Conservation (phyloP, 2,329 filamentous ascomycete genomes). For the Apiospora marii region DNA sequence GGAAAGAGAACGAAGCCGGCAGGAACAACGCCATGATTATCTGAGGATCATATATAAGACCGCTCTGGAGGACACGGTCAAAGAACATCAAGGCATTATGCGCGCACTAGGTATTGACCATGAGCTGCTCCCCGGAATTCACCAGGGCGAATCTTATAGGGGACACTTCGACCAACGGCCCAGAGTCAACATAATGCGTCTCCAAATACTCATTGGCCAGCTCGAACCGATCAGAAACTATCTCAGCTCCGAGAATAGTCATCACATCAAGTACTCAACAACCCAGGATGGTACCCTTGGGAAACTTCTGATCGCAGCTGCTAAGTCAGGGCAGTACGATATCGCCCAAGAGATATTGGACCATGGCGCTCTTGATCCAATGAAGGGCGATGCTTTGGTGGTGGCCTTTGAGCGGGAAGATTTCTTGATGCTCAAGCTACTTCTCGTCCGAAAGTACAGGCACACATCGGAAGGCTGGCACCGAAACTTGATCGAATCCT, state of each 20-base stretch:
- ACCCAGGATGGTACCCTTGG: background rate
- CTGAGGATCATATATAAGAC: background rate
- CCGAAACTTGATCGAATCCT: background rate
- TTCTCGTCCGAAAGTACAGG: background rate
- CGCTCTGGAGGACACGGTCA: background rate
- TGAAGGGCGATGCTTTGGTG: background rate
- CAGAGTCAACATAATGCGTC: no score
- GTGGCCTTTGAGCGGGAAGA: background rate
- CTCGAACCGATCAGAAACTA: background rate
- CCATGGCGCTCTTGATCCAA: background rate
- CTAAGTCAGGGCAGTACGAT: background rate
- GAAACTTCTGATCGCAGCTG: background rate
- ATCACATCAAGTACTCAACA: background rate
- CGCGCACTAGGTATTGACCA: background rate
- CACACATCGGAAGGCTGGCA: no score
- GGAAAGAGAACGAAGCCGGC: background rate
- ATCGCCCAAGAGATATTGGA: background rate
- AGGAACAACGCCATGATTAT: background rate
- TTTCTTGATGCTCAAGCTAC: background rate
- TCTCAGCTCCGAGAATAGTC: background rate
- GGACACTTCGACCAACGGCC: background rate
- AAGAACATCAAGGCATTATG: no score
- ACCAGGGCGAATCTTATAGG: background rate
- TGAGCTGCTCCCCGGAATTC: background rate
- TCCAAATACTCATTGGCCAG: background rate